phyloP scores from a whole-genome alignment of 2,329 filamentous ascomycete genomes.

The Chaetomium olivaceum region DNA sequence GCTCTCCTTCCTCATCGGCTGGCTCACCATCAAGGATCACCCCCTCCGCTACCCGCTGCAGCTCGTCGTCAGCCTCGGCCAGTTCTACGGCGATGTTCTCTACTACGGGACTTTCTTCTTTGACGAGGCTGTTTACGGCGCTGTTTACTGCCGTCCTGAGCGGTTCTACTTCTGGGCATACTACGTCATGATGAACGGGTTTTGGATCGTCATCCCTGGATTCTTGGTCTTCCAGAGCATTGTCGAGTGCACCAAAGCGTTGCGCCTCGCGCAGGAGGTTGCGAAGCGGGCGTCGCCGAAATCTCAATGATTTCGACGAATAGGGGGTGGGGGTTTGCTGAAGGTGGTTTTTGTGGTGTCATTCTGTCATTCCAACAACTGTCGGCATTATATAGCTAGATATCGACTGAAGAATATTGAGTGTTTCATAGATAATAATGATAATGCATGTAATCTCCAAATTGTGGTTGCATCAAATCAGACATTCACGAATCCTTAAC shows the following conservation, averaged over 20 bases:
- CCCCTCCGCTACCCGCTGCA: conserved; percentile 17
- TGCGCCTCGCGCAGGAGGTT: conserved; percentile 2
- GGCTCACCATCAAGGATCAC: conserved; percentile 8
- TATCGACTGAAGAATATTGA: background rate
- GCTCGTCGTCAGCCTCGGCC: conserved; percentile 12
- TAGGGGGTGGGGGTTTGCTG: background rate
- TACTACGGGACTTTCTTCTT: conserved; percentile 53
- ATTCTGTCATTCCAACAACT: background rate
- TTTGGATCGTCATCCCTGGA: conserved; percentile 55
- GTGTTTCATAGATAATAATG: background rate
- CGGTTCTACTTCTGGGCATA: conserved; percentile 55
- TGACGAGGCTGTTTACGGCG: conserved; percentile 42
- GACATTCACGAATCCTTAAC: too few relatives aligned
- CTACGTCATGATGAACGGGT: conserved; percentile 52
- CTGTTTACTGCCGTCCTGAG: conserved; percentile 53
- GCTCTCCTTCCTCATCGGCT: conserved; percentile 15
- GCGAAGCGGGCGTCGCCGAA: background rate
- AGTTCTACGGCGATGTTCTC: conserved; percentile 46
- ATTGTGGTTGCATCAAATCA: background rate
- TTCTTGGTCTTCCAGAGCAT: background rate
- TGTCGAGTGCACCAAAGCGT: background rate
- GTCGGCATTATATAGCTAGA: background rate
- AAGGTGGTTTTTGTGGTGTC: too few relatives aligned
- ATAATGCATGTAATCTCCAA: background rate
- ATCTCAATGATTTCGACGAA: background rate